Conservation (phyloP, 495 filamentous ascomycete genomes). For the Cenococcum geophilum region DNA sequence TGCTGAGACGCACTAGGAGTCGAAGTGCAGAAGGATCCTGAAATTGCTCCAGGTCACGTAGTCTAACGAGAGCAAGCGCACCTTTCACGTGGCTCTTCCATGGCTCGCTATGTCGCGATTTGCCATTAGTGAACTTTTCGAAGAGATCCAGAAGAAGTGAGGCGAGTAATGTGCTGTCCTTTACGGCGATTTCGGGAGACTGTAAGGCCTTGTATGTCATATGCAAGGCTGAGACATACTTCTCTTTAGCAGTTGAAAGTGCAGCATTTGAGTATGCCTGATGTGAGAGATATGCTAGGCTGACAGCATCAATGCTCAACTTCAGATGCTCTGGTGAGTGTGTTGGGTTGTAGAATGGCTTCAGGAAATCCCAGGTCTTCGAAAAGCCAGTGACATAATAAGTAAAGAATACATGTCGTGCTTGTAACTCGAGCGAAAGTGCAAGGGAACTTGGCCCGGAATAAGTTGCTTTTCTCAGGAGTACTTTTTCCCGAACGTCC, state of each 20-base stretch:
- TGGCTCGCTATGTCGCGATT: neutral
- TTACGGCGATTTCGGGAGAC: neutral
- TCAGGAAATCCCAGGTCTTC: neutral
- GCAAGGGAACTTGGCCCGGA: neutral
- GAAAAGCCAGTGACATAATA: neutral
- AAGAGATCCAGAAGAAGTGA: conserved; percentile 3
- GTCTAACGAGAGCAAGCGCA: conserved; percentile 33
- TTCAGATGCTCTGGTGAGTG: neutral
- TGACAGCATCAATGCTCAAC: neutral
- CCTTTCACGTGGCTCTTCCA: conserved; percentile 31
- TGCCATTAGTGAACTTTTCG: neutral
- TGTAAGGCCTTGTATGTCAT: neutral
- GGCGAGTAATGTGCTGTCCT: neutral
- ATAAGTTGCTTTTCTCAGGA: neutral
- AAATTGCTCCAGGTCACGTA: conserved; percentile 24
- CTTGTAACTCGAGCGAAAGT: neutral
- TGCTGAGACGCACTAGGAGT: conserved; percentile 25
- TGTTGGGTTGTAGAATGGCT: neutral
- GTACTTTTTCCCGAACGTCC: neutral
- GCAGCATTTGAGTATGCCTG: neutral
- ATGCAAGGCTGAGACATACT: neutral
- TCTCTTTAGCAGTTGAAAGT: neutral
- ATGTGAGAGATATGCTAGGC: neutral
- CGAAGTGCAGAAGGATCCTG: conserved; percentile 15
- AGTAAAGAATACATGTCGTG: neutral